Evolutionary conservation across 1,284 basidiomycete species (phyloP).

Genomic region (Apiotrichum veenhuisii): DNA sequence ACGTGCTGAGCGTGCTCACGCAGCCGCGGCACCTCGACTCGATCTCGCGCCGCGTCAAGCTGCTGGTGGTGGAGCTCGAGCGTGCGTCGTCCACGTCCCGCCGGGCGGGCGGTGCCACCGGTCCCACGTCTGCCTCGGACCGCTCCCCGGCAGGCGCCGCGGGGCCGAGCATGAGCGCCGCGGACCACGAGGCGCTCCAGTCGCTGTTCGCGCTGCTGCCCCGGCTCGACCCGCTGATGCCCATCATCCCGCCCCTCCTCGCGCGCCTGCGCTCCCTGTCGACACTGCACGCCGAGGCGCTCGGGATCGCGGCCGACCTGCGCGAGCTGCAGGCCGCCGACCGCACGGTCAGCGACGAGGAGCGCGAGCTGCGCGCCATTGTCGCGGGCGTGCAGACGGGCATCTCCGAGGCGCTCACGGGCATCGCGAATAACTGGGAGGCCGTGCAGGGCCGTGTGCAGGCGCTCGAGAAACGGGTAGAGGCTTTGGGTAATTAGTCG

Average conservation of each 20-base stretch:
- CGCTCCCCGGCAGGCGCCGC: slow-evolving; percentile 43
- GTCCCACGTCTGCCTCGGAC: slow-evolving; percentile 70
- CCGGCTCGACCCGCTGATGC: slow-evolving; percentile 78
- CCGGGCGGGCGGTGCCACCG: slow-evolving; percentile 24
- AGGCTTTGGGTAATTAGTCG: slow-evolving; percentile 20
- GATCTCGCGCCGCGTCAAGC: slow-evolving; percentile 88
- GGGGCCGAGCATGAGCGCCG: slow-evolving; percentile 53
- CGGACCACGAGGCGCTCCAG: slow-evolving; percentile 57
- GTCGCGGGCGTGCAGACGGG: slow-evolving; percentile 69
- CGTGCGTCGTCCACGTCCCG: slow-evolving; percentile 61
- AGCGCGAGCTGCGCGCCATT: slow-evolving; percentile 66
- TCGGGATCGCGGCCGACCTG: slow-evolving; percentile 61
- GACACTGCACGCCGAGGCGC: slow-evolving; percentile 73
- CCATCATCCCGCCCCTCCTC: slow-evolving; percentile 87
- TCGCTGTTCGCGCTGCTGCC: slow-evolving; percentile 66
- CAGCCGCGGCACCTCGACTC: slow-evolving; percentile 96
- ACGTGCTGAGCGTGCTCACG: slow-evolving; percentile 71
- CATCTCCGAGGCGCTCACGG: slow-evolving; percentile 63
- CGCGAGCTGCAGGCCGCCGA: slow-evolving; percentile 70
- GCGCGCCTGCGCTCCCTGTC: slow-evolving; percentile 79
- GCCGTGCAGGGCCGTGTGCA: slow-evolving; percentile 59
- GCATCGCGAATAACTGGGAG: slow-evolving; percentile 66
- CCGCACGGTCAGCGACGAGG: slow-evolving; percentile 58
- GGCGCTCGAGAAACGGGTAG: slow-evolving; percentile 53
- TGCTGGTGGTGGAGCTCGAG: slow-evolving; percentile 88